Evolutionary conservation across 768 basidiomycete genomes (phyloP).

Genomic region (Tricholoma hemisulphureum): DNA sequence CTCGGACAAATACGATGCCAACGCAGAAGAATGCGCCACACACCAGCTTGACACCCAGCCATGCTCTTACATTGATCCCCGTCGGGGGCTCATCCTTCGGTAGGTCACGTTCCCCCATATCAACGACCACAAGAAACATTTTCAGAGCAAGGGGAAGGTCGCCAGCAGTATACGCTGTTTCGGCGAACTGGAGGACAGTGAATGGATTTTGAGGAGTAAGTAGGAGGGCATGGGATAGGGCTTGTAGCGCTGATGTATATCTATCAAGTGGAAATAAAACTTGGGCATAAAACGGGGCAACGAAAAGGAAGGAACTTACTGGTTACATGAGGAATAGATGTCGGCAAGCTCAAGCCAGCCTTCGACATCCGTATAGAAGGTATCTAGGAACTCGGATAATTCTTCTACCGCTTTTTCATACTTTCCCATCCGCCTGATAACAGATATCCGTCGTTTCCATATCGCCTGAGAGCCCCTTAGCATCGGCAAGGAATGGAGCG

Average conservation of each 20-base stretch:
- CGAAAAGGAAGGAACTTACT: constrained; percentile 46
- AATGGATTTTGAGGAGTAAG: constrained; percentile 87
- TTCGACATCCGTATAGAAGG: constrained; percentile 84
- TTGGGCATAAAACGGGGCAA: neutral
- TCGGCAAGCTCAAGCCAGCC: constrained; percentile 87
- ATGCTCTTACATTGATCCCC: constrained; percentile 68
- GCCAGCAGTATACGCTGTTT: constrained; percentile 79
- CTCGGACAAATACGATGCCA: no score
- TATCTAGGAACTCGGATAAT: constrained; percentile 73
- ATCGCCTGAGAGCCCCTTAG: constrained; percentile 42
- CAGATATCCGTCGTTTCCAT: constrained; percentile 82
- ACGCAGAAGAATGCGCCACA: constrained; percentile 23
- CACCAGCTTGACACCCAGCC: constrained; percentile 84
- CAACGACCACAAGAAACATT: constrained; percentile 73
- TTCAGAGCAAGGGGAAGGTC: constrained; percentile 77
- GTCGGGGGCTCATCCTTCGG: constrained; percentile 40
- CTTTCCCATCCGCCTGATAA: constrained; percentile 61
- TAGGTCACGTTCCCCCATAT: constrained; percentile 68
- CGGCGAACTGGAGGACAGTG: constrained; percentile 79
- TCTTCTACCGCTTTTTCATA: constrained; percentile 68
- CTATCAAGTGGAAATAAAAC: constrained; percentile 36
- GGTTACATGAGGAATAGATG: constrained; percentile 70
- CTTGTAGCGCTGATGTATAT: constrained; percentile 68
- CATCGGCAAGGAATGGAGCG: neutral
- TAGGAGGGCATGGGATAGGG: constrained; percentile 78